Evolutionary conservation across 2,329 filamentous ascomycete genomes (phyloP), one percentile per base, ranked within the genome.

Genomic region (Neonectria hederae): DNA sequence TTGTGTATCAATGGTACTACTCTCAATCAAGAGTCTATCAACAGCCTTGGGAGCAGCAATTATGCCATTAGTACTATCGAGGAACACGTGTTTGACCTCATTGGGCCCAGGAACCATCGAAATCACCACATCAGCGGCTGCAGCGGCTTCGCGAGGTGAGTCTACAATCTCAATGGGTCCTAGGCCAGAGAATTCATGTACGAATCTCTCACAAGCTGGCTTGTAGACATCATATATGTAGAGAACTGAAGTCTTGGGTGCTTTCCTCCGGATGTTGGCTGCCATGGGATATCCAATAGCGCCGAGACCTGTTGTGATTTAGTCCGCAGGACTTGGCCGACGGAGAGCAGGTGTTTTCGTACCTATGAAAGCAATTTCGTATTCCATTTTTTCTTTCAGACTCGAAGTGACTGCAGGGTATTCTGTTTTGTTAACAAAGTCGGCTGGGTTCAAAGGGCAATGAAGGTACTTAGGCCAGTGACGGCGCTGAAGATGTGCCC

Each of bases 1-100:
- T 17, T 53, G 21, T 30, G 45, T 42, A 17, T 65, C 62, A 5
- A 65, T 65, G 0, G 62, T 65, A 46, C 62, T 65, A 48, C 62
- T 62, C n/a, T 65, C 58, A 2, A 65, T 17, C 5, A 62, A 8
- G 5, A 65, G 43, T 22, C 62, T 53, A 2, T 26, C 3, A 2
- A 4, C 24, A 22, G 28, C 40, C 7, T 40, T 54, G 10, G 32
- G 7, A 4, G 58, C 54, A 8, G 62, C 22, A 35, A 65, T 51
- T 2, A 65, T 54, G 13, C 62, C 62, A 21, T 57, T 43, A 2
- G 24, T 26, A 2, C 10, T 3, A 13, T 65, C 14, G 1, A 65
- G 58, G 46, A 62, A 65, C 7, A 65, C 62, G 14, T 45, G 1
- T 17, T 14, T 14, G 13, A 62, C 62, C n/a, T 62, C 30, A 1